Evolutionary conservation across 495 filamentous ascomycete genomes (phyloP), one percentile per base, ranked within the genome.

Genomic region (Penicillium maclennaniae): DNA sequence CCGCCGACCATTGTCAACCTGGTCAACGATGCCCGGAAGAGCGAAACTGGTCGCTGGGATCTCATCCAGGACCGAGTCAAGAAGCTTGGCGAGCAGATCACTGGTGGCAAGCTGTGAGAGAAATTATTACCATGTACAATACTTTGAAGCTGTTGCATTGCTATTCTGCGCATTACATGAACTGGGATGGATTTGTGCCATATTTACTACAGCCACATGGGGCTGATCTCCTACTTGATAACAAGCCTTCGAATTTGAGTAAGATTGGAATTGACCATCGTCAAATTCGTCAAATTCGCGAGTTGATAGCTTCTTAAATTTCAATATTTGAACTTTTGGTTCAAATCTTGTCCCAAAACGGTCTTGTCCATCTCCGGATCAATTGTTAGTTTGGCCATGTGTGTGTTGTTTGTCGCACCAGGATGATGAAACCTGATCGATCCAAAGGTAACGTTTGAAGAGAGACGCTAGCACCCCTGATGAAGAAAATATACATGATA

Each of bases 1-100:
- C 85, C 83, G 12, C 73, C 70, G 40, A 79, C 78, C 40, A 73
- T 85, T 21, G 61, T 70, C 45, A 63, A 49, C 7, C 65, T 72
- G 53, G 63, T 67, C 45, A 69, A 63, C 37, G 68, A 68, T 38
- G 48, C 55, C 3, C 63, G 54, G 40, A 72, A 60, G 60, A 67
- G 50, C 49, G 69, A 69, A 59, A 47, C 57, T 41, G 53, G 54
- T 60, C 68, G 61, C 55, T 78, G 72, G 71, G 68, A 72, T 53
- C n/a, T 81, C 12, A 71, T 67, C 20, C 75, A 79, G 57, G 69
- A 80, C 56, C 79, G 86, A 68, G 71, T 87, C 57, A 80, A 76
- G 72, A 79, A 75, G 67, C 77, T 89, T 60, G 82, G 76, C 17
- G 86, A 89, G 69, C 74, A 82, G 64, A 69, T 89, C 55, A 88